Evolutionary conservation across 306 rosid genomes (phyloP), one percentile per base, ranked within the genome.

Genomic region (Sindora glabra): DNA sequence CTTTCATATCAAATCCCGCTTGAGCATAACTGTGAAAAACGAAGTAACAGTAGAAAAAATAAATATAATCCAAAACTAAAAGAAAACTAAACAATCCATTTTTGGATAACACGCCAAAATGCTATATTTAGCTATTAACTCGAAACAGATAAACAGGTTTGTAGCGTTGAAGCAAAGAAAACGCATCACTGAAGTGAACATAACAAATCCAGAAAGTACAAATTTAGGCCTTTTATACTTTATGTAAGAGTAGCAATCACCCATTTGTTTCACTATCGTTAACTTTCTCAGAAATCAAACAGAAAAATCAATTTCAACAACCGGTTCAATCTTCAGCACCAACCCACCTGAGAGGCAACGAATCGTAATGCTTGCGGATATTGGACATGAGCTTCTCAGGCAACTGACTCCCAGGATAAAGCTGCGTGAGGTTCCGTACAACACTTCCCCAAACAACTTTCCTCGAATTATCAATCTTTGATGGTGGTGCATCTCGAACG

Each of bases 311-410:
- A 50, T 34, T 32, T 38, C 22, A 6, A n/a, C 38, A 69, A 41
- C 61, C 15, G 32, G 46, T 37, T 38, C 17, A 66, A 62, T 56
- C 18, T 52, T 15, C 13, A 65, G 4, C 10, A 26, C 53, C 19
- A 62, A 8, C 58, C 41, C n/a, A 89, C 98, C 97, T 90, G 66
- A 83, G 82, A 30, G 97, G 97, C 76, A 87, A 56, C 2, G 94
- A 87, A 62, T 90, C 89, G 25, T 87, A 90, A 75, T 90, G 97
- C 77, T 77, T 90, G 70, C 97, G 90, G 48, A 90, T 77, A 56
- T 78, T 86, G 53, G 90, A 82, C 63, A 90, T 81, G 23, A 90
- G 95, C 81, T 76, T 90, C 73, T 90, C 97, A 26, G 97, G 97
- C 2, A 90, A 77, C 77, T 90, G 97, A 51, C 94, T 86, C 0